Conservation (phyloP, 805 yeast genomes). For the Candida parachauliodes region DNA sequence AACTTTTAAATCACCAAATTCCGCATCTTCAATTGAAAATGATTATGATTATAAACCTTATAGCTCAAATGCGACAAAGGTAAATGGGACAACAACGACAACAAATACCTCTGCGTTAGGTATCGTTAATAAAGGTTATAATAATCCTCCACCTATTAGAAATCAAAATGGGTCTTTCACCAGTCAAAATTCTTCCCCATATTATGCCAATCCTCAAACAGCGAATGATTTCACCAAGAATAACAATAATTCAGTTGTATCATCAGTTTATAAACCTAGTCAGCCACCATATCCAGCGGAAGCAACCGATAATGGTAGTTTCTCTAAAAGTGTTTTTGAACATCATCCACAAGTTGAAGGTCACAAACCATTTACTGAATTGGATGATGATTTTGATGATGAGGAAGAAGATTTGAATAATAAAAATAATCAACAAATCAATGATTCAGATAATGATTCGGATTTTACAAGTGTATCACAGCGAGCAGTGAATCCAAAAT, state of each 20-base stretch:
- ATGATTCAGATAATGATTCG: constrained; percentile 44
- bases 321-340: constrained; percentile 32
- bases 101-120: not conserved
- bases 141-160: constrained; percentile 1
- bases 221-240: constrained; percentile 31
- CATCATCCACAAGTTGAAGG: constrained; percentile 46
- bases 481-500: constrained; percentile 64
- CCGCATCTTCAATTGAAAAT: constrained; percentile 15
- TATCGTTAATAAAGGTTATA: constrained; percentile 1
- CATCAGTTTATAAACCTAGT: constrained; percentile 11
- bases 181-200: constrained; percentile 16
- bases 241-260: constrained; percentile 6
- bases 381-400: constrained; percentile 23
- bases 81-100: not conserved
- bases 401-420: constrained; percentile 8
- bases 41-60: constrained; percentile 21
- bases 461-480: constrained; percentile 79
- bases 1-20: constrained; percentile 6
- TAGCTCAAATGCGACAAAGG: not conserved
- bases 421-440: constrained; percentile 6
- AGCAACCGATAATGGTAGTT: not conserved
- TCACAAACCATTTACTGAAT: constrained; percentile 42
- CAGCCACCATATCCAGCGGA: constrained; percentile 3
- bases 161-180: constrained; percentile 5
- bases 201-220: constrained; percentile 29